Percentiles rank a stretch among this genome's conserved stretches.
phyloP scores from a whole-genome alignment of 1,139 yeast genomes.

The Pichia sp. region DNA sequence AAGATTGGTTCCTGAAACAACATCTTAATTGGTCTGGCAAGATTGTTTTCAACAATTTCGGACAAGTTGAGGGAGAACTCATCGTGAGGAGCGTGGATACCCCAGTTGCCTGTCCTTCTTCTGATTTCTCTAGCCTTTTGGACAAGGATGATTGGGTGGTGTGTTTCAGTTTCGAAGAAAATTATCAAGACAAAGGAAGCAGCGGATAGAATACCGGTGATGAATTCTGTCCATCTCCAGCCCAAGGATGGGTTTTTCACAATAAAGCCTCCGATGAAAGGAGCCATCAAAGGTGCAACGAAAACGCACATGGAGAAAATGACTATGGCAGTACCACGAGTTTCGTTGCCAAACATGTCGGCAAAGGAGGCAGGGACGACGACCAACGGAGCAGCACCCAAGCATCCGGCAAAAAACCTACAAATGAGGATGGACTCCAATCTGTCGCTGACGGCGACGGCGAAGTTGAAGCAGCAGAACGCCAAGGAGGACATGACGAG shows the following conservation, averaged over 20 bases:
- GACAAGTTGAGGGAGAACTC: constrained; percentile 40
- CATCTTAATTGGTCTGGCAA: constrained; percentile 68
- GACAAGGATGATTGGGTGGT: constrained; percentile 53
- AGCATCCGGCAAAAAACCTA: constrained; percentile 70
- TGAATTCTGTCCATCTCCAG: constrained; percentile 76
- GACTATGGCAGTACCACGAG: constrained; percentile 69
- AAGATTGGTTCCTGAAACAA: constrained; percentile 69
- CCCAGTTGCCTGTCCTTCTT: constrained; percentile 65
- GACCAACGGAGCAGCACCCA: constrained; percentile 78
- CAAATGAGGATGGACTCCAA: constrained; percentile 67
- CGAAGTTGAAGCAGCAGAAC: constrained; percentile 59
- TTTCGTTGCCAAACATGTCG: constrained; percentile 58
- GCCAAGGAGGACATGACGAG: constrained; percentile 52
- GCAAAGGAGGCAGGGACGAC: constrained; percentile 82
- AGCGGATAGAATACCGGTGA: constrained; percentile 58
- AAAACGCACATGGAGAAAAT: constrained; percentile 63
- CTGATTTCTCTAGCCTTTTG: constrained; percentile 60
- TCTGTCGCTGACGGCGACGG: constrained; percentile 68
- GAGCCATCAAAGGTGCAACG: constrained; percentile 73
- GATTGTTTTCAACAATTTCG: constrained; percentile 65
- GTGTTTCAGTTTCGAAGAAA: constrained; percentile 59
- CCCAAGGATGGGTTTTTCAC: constrained; percentile 48
- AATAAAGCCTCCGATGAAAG: constrained; percentile 66
- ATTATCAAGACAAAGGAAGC: constrained; percentile 36
- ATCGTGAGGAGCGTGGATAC: constrained; percentile 80